A percentile compares a stretch with the other conserved stretches of the same genome.
Conservation (phyloP, 1,284 basidiomycete genomes). For the Pyrrhoderma noxium region DNA sequence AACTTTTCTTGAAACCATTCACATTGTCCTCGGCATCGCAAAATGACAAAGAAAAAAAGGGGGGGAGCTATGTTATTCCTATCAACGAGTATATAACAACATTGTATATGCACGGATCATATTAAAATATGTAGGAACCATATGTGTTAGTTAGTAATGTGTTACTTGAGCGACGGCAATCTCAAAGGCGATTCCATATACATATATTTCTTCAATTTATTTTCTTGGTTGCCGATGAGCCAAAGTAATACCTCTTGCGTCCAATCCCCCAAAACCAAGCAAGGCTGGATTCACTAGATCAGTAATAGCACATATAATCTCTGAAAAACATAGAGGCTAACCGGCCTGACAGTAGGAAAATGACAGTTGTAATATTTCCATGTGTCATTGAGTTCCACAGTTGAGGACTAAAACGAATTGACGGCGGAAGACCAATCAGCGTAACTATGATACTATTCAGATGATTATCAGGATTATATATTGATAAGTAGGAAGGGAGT, state of each 20-base stretch:
- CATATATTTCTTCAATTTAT: slow-evolving; percentile 6
- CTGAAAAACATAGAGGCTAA: slow-evolving; percentile 25
- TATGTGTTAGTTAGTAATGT: no score
- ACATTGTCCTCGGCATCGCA: no score
- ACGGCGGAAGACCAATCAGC: slow-evolving; percentile 48
- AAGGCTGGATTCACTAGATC: slow-evolving; percentile 31
- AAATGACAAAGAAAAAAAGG: no score
- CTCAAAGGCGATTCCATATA: no score
- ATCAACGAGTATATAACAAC: no score
- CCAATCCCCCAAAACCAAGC: slow-evolving; percentile 64
- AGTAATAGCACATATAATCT: neutral
- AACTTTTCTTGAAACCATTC: no score
- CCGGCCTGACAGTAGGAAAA: slow-evolving; percentile 52
- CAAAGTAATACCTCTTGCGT: slow-evolving; percentile 49
- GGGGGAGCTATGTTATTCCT: no score
- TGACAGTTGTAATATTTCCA: slow-evolving; percentile 61
- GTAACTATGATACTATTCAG: slow-evolving; percentile 47
- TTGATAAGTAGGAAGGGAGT: slow-evolving; percentile 1
- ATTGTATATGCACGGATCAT: no score
- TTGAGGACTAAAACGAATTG: slow-evolving; percentile 42
- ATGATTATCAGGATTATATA: neutral
- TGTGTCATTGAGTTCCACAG: slow-evolving; percentile 68
- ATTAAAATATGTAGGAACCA: no score
- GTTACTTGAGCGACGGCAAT: no score
- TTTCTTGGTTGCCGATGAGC: slow-evolving; percentile 23